These are phyloP conservation scores for Akanthomyces lecanii DNA, from an alignment of 2,329 filamentous ascomycete species.

Conservation along the genomic window DNA sequence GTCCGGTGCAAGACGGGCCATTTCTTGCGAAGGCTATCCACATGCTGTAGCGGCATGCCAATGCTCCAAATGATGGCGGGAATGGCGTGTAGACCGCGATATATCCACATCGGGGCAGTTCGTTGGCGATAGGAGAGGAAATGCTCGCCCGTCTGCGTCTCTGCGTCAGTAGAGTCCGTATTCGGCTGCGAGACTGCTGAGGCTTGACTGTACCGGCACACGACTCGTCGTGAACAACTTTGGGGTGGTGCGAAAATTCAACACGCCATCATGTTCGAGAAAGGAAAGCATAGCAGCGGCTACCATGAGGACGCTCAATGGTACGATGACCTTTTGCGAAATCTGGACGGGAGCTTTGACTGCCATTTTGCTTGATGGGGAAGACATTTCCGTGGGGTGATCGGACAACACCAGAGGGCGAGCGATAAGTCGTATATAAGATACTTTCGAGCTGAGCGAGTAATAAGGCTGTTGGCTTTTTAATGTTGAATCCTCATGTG, in stretches of 20 bases:
- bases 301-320: background rate
- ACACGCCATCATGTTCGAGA: background rate
- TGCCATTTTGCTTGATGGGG: background rate
- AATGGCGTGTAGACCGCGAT: background rate
- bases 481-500: too few species aligned
- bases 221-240: background rate
- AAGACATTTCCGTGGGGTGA: background rate
- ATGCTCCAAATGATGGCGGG: constrained; percentile 14
- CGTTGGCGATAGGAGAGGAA: background rate
- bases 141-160: background rate
- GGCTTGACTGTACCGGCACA: background rate
- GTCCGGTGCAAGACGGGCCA: constrained; percentile 11
- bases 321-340: background rate
- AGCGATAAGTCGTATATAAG: too few species aligned
- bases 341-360: background rate
- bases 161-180: background rate
- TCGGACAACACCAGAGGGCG: too few species aligned
- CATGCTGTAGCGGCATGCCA: constrained; percentile 14
- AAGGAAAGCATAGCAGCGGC: background rate
- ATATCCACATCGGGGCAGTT: background rate
- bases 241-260: too few species aligned
- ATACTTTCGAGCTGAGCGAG: too few species aligned
- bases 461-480: too few species aligned
- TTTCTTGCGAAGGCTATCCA: constrained; percentile 2
- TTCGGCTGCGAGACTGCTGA: background rate